Conservation (phyloP, 1,284 basidiomycete species). For the Cutaneotrichosporon cutaneum region DNA sequence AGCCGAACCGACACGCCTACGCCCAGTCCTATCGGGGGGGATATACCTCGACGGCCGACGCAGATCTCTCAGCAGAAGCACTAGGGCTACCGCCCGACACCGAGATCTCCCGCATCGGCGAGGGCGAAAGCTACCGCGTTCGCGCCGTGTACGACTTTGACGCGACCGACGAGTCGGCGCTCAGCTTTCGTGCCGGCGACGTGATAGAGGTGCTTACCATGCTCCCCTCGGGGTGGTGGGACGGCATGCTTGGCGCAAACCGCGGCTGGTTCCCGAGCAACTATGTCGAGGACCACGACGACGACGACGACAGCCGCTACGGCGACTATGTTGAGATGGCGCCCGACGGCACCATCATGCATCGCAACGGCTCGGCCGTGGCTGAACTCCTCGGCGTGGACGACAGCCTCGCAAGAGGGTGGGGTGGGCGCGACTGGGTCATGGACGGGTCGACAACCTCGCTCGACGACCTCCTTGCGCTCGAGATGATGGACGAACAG, state of each 20-base stretch:
- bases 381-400: conserved; percentile 35
- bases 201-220: conserved; percentile 91
- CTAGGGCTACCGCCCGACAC: conserved; percentile 18
- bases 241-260: conserved; percentile 82
- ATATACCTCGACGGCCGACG: conserved; percentile 2
- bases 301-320: conserved; percentile 54
- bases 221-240: conserved; percentile 97
- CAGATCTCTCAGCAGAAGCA: conserved; percentile 17
- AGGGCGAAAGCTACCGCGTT: conserved; percentile 57
- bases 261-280: conserved; percentile 98
- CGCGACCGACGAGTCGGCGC: conserved; percentile 79
- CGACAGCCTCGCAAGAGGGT: conserved; percentile 28
- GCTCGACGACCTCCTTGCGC: conserved; percentile 39
- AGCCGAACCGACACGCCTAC: conserved; percentile 1
- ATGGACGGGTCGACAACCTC: conserved; percentile 13
- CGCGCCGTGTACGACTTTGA: conserved; percentile 89
- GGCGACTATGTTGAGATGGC: conserved; percentile 56
- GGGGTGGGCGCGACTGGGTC: conserved; percentile 30
- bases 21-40: not conserved
- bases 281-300: conserved; percentile 77
- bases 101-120: conserved; percentile 23
- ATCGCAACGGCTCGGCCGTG: conserved; percentile 14
- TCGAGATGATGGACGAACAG: conserved; percentile 37
- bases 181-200: conserved; percentile 82
- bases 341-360: conserved; percentile 64